Evolutionary conservation across 768 basidiomycete species (phyloP).

Genomic region (Termitomyces sp.): DNA sequence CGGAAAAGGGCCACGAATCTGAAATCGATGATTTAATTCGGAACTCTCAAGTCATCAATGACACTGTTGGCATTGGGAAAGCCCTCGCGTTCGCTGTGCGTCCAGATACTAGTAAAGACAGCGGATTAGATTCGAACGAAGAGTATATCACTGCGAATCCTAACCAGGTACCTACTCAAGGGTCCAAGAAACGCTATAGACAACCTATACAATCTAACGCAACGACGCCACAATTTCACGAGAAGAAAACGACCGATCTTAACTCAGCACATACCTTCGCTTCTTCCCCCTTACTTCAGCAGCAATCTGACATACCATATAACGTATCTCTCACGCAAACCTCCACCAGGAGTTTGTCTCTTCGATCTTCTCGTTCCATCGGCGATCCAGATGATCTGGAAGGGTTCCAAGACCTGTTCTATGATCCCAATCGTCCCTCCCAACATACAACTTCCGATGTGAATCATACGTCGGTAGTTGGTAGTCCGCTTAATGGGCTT

Average conservation of each 20-base stretch:
- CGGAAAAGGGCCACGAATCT: constrained; percentile 17
- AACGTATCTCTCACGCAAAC: constrained; percentile 2
- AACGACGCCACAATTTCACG: constrained; percentile 21
- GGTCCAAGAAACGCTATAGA: constrained; percentile 16
- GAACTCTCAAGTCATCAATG: constrained; percentile 34
- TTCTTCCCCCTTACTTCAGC: constrained; percentile 17
- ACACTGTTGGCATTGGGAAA: constrained; percentile 60
- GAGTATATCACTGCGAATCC: constrained; percentile 22
- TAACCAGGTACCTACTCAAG: constrained; percentile 5
- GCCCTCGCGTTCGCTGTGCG: constrained; percentile 48
- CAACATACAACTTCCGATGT: constrained; percentile 13
- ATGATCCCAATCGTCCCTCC: constrained; percentile 36
- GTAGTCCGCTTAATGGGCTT: constrained; percentile 31
- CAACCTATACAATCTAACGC: constrained; percentile 35
- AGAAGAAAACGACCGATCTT: constrained; percentile 13
- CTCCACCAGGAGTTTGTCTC: constrained; percentile 30
- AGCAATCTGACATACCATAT: constrained; percentile 6
- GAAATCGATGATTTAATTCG: constrained; percentile 11
- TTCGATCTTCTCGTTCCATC: constrained; percentile 49
- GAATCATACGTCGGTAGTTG: constrained; percentile 13
- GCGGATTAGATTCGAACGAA: constrained; percentile 48
- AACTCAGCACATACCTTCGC: constrained; percentile 19
- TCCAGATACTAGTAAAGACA: constrained; percentile 28
- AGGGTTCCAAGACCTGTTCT: constrained; percentile 74
- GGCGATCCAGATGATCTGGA: constrained; percentile 65